A percentile compares a stretch with the other conserved stretches of the same genome.
These are phyloP conservation scores for Boletus rufocinnamomeus DNA, from an alignment of 768 basidiomycete genomes.

Conservation along the genomic window DNA sequence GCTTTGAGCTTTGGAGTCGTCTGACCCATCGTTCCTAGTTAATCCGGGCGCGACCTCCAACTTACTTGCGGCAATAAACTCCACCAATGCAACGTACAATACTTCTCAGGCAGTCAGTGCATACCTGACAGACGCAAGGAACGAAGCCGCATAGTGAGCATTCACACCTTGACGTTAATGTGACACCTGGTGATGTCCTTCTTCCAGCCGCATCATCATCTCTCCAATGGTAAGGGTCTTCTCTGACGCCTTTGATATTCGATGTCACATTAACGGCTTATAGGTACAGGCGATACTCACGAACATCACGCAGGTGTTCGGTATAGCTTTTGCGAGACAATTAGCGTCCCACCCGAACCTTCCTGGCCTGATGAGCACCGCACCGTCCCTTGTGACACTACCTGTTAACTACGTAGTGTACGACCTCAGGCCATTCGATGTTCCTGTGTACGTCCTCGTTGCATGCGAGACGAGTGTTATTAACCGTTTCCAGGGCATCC, in stretches of 20 bases:
- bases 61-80: conserved; percentile 39
- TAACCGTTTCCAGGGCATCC: conserved; percentile 41
- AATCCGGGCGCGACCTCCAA: conserved; percentile 42
- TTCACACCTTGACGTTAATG: not conserved
- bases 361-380: conserved; percentile 41
- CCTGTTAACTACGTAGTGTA: conserved; percentile 50
- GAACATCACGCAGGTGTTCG: conserved; percentile 39
- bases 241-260: not conserved
- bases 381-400: conserved; percentile 50
- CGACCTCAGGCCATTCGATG: conserved; percentile 59
- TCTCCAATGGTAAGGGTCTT: conserved; percentile 9
- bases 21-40: conserved; percentile 32
- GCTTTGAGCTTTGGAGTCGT: not conserved
- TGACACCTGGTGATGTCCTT: conserved; percentile 6
- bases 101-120: conserved; percentile 51
- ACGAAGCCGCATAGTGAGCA: conserved; percentile 60
- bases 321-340: conserved; percentile 34
- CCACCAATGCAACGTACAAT: conserved; percentile 47
- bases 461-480: not conserved
- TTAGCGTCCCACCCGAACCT: conserved; percentile 33
- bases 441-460: conserved; percentile 49
- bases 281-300: conserved; percentile 38
- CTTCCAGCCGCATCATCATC: conserved; percentile 23
- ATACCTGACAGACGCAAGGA: conserved; percentile 51
- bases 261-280: not conserved